Evolutionary conservation across 1,284 basidiomycete genomes (phyloP), one percentile per base, ranked within the genome.

Genomic region (Trichosporon faecale): DNA sequence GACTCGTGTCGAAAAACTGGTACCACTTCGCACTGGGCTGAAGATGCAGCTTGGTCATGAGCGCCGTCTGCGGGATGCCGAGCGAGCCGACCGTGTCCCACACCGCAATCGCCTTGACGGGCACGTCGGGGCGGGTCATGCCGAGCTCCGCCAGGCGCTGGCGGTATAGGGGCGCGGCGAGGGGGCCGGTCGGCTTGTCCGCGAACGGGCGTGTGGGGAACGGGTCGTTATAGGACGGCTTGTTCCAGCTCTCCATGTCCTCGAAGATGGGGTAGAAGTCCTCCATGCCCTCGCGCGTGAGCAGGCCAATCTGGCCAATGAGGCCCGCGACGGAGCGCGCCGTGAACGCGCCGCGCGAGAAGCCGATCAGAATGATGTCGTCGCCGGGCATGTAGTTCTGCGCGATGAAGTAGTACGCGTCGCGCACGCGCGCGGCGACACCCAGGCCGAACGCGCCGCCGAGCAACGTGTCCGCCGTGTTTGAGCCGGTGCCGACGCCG

Each of bases 211-310:
- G 40, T 0, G 25, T 37, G 3, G 64, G 64, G 64, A 65, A 65
- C 44, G 64, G 40, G 29, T 65, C 64, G 0, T 49, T 29, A 44
- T 65, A 65, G 18, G 23, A 27, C n/a, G 18, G 11, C 23, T 52
- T 40, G 64, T 65, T 18, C 64, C 64, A 65, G 25, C 23, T 31
- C 64, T 65, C 64, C 40, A 21, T 29, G 44, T 65, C 64, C 64
- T 65, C 40, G 44, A 65, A 65, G 64, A 65, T 65, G 44, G 64
- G 64, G 46, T 65, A 65, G 46, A 65, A 65, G 40, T 65, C 64
- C 40, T 65, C 64, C 64, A 65, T 65, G 7, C 64, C 64, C 14
- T 49, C 27, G 3, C 64, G 64, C 40, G 40, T 65, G 16, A 65
- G 64, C 25, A 65, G 64, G 16, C 64, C 64, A 27, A 65, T 65